phyloP scores from a whole-genome alignment of 495 filamentous ascomycete species.

The Letharia columbiana region DNA sequence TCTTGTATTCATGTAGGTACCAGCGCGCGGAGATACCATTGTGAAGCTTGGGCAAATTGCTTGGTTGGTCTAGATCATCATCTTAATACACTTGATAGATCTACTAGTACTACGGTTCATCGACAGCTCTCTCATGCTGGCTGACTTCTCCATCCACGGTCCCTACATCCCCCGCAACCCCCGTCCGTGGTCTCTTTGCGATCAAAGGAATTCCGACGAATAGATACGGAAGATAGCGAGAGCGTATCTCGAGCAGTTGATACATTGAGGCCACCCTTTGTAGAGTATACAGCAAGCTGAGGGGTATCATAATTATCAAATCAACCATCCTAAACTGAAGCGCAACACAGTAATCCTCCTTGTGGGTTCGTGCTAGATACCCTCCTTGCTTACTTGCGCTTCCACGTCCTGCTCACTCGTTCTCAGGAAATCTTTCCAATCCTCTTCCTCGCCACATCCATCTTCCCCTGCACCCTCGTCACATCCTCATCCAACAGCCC shows the following conservation, averaged over 20 bases:
- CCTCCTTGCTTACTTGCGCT: not conserved
- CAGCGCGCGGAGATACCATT: not conserved
- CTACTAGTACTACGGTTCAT: not conserved
- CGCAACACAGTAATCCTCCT: not conserved
- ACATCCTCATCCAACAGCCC: conserved; percentile 66
- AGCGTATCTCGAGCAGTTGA: not conserved
- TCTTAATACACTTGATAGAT: not conserved
- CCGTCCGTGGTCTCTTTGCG: no score
- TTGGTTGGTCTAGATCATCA: not conserved
- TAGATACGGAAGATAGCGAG: not conserved
- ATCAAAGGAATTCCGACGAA: no score
- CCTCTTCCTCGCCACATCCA: conserved; percentile 73
- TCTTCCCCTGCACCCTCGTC: conserved; percentile 63
- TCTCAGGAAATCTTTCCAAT: conserved; percentile 62
- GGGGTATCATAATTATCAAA: not conserved
- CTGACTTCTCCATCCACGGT: not conserved
- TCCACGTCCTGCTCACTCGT: not conserved
- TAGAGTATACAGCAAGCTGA: not conserved
- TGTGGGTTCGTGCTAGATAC: not conserved
- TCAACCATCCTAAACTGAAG: not conserved
- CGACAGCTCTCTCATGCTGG: not conserved
- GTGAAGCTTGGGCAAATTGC: not conserved
- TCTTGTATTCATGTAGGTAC: not conserved
- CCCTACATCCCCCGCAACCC: not conserved
- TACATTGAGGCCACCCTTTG: not conserved